A percentile compares a stretch with the other conserved stretches of the same genome.
phyloP scores from a whole-genome alignment of 805 yeast genomes.

The Brettanomyces nanus region DNA sequence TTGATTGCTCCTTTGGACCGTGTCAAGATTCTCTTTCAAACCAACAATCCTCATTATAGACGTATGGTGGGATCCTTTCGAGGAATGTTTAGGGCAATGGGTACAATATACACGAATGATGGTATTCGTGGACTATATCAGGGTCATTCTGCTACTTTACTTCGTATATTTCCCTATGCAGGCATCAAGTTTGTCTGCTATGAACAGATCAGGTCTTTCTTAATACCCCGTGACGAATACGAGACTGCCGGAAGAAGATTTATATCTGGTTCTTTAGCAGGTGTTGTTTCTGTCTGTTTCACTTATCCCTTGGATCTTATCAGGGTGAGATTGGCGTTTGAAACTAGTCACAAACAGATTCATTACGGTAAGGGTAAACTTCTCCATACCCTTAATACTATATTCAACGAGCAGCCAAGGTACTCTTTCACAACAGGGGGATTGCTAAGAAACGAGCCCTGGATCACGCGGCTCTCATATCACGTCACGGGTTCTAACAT shows the following conservation, averaged over 20 bases:
- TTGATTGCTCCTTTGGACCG: conserved; percentile 92
- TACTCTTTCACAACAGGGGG: conserved; percentile 23
- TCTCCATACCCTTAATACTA: conserved; percentile 20
- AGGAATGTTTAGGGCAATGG: conserved; percentile 71
- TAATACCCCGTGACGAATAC: conserved; percentile 65
- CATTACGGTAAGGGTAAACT: conserved; percentile 25
- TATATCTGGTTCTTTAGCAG: conserved; percentile 85
- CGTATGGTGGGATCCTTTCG: conserved; percentile 71
- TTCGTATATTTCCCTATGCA: conserved; percentile 93
- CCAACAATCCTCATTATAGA: conserved; percentile 82
- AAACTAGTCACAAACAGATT: conserved; percentile 39
- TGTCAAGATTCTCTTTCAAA: conserved; percentile 90
- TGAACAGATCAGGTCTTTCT: conserved; percentile 75
- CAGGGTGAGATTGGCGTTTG: conserved; percentile 87
- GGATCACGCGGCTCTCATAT: conserved; percentile 22
- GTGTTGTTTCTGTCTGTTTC: conserved; percentile 74
- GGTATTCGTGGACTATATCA: conserved; percentile 81
- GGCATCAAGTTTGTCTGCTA: conserved; percentile 95
- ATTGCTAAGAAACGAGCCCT: conserved; percentile 22
- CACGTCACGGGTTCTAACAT: conserved; percentile 19
- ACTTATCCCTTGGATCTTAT: conserved; percentile 91
- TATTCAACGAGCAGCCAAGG: conserved; percentile 28
- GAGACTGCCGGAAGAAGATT: conserved; percentile 81
- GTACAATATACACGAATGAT: conserved; percentile 54
- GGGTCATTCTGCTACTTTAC: conserved; percentile 90